A percentile compares a stretch with the other conserved stretches of the same genome.
Conservation (phyloP, 768 basidiomycete genomes). For the Russula sp. region DNA sequence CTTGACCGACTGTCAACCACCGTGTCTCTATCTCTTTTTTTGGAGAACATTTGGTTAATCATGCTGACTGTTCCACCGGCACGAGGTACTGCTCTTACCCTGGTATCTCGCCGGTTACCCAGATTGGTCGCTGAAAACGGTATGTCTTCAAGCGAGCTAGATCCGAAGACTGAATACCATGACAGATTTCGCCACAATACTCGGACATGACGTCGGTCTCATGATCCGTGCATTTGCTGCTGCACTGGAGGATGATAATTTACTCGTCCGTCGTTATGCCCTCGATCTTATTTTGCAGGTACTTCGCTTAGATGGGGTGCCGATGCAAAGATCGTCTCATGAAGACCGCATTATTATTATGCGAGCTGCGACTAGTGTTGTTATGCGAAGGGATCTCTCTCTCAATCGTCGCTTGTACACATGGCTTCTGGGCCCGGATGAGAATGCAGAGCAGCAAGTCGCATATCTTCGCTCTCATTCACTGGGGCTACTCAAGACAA, state of each 20-base stretch:
- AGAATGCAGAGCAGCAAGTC: constrained; percentile 69
- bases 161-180: neutral
- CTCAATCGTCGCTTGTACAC: constrained; percentile 88
- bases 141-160: constrained; percentile 28
- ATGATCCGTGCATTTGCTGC: constrained; percentile 92
- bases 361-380: constrained; percentile 81
- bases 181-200: constrained; percentile 58
- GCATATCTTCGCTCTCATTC: constrained; percentile 63
- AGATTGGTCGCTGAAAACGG: constrained; percentile 65
- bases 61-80: constrained; percentile 86
- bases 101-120: constrained; percentile 76
- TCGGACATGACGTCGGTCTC: constrained; percentile 84
- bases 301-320: constrained; percentile 64
- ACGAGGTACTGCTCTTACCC: constrained; percentile 82
- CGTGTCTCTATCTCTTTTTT: constrained; percentile 83
- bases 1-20: constrained; percentile 79
- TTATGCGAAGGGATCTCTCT: constrained; percentile 87
- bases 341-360: constrained; percentile 81
- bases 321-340: constrained; percentile 58
- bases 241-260: constrained; percentile 88
- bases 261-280: constrained; percentile 80
- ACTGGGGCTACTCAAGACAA: constrained; percentile 62
- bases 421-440: constrained; percentile 86
- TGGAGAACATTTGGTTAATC: constrained; percentile 92
- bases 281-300: constrained; percentile 81